Percentiles rank a stretch among this genome's conserved stretches.
phyloP scores from a whole-genome alignment of 2,329 filamentous ascomycete genomes.

The Coniochaeta sp. region DNA sequence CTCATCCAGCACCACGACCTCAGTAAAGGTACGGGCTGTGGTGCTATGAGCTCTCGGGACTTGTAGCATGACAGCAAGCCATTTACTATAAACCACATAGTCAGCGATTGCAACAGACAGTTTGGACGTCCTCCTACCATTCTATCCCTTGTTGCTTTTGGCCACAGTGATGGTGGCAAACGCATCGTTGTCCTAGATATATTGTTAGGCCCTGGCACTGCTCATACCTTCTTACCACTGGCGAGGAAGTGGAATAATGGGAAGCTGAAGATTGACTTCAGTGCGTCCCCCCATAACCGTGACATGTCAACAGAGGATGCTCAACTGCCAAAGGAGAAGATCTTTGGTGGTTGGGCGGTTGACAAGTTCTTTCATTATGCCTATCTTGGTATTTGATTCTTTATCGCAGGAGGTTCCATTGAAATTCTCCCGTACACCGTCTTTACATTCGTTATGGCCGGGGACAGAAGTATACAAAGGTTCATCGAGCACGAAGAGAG shows the following conservation, averaged over 20 bases:
- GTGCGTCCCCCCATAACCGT: background rate
- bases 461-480: background rate
- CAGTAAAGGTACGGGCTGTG: too few relatives aligned
- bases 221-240: conserved; percentile 33
- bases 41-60: too few relatives aligned
- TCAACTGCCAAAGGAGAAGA: background rate
- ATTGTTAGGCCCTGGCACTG: conserved; percentile 35
- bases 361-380: too few relatives aligned
- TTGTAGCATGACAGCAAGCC: too few relatives aligned
- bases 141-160: conserved; percentile 47
- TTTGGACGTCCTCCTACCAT: too few relatives aligned
- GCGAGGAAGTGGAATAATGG: conserved; percentile 43
- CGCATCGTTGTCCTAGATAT: conserved; percentile 41
- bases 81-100: too few relatives aligned
- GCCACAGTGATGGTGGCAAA: conserved; percentile 44
- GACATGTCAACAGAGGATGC: background rate
- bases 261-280: conserved; percentile 43
- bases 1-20: too few relatives aligned
- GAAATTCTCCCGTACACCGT: too few relatives aligned
- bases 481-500: background rate
- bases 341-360: background rate
- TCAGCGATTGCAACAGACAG: too few relatives aligned
- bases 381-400: too few relatives aligned
- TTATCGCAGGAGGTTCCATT: too few relatives aligned
- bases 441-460: too few relatives aligned